Evolutionary conservation across 208 protist species (phyloP).

Genomic region (Blastocrithidia nonstop): DNA sequence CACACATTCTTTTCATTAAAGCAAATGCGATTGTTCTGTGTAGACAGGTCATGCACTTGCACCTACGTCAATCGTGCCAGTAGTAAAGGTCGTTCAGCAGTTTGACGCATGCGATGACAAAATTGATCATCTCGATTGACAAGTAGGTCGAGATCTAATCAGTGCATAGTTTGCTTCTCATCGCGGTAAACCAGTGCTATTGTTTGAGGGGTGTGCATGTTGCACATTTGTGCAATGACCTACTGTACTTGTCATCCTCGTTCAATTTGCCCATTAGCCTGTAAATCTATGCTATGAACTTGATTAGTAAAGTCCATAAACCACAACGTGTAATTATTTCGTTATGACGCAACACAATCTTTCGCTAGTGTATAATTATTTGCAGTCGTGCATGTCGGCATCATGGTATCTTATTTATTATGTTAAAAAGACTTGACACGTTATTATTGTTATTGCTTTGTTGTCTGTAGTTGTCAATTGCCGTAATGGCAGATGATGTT

Average conservation of each 20-base stretch:
- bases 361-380: too few relatives aligned
- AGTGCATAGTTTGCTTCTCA: slow-evolving; percentile 7
- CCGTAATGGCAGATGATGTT: too few relatives aligned
- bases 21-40: too few relatives aligned
- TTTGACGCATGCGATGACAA: slow-evolving; percentile 24
- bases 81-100: slow-evolving; percentile 24
- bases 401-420: too few relatives aligned
- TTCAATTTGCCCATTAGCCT: slow-evolving; percentile 7
- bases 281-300: slow-evolving; percentile 20
- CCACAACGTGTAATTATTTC: slow-evolving; percentile 21
- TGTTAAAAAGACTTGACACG: too few relatives aligned
- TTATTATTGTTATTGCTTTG: too few relatives aligned
- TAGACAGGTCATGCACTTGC: too few relatives aligned
- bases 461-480: too few relatives aligned
- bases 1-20: too few relatives aligned
- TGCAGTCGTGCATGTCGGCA: too few relatives aligned
- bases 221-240: slow-evolving; percentile 8
- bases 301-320: slow-evolving; percentile 28
- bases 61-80: slow-evolving; percentile 13
- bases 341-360: too few relatives aligned
- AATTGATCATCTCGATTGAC: slow-evolving; percentile 24
- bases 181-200: slow-evolving; percentile 18
- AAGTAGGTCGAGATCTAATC: slow-evolving; percentile 39
- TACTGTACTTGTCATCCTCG: slow-evolving; percentile 9
- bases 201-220: slow-evolving; percentile 8